Evolutionary conservation across 148 eudicot species (phyloP).

Genomic region (Rhododendron simsii): DNA sequence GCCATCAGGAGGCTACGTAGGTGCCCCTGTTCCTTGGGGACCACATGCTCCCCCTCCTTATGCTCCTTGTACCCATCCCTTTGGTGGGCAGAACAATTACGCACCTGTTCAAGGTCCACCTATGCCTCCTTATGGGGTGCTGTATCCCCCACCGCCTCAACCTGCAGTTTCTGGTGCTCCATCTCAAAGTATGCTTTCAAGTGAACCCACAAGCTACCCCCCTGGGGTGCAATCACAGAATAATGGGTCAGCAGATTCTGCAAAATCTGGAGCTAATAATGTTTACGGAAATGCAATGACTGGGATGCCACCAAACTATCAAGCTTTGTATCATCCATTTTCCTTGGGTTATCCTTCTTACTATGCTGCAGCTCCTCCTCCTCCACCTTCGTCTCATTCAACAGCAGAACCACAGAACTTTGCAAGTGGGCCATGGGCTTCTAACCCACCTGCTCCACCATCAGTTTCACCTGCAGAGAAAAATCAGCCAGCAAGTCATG

Average conservation of each 20-base stretch:
- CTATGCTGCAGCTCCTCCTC: conserved; percentile 56
- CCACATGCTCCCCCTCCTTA: conserved; percentile 61
- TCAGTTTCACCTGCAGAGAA: conserved; percentile 46
- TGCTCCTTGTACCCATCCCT: conserved; percentile 28
- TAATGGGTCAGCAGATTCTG: conserved; percentile 37
- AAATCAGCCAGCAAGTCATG: conserved; percentile 23
- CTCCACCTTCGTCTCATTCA: conserved; percentile 25
- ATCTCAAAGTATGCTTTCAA: no score
- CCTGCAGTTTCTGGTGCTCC: no score
- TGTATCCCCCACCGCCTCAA: no score
- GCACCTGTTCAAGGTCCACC: conserved; percentile 52
- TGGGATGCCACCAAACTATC: conserved; percentile 37
- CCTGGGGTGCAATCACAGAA: conserved; percentile 37
- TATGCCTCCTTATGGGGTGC: conserved; percentile 30
- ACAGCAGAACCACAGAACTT: conserved; percentile 42
- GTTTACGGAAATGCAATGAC: conserved; percentile 39
- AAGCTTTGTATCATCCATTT: conserved; percentile 39
- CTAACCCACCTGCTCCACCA: conserved; percentile 50
- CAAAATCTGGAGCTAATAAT: conserved; percentile 9
- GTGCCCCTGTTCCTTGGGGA: conserved; percentile 76
- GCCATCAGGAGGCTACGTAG: conserved; percentile 47
- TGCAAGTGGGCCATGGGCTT: conserved; percentile 76
- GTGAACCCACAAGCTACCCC: no score
- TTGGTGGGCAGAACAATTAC: conserved; percentile 19
- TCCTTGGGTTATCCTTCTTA: conserved; percentile 54